Conservation (phyloP, 2,329 filamentous ascomycete species). For the Cryphonectria parasitica region DNA sequence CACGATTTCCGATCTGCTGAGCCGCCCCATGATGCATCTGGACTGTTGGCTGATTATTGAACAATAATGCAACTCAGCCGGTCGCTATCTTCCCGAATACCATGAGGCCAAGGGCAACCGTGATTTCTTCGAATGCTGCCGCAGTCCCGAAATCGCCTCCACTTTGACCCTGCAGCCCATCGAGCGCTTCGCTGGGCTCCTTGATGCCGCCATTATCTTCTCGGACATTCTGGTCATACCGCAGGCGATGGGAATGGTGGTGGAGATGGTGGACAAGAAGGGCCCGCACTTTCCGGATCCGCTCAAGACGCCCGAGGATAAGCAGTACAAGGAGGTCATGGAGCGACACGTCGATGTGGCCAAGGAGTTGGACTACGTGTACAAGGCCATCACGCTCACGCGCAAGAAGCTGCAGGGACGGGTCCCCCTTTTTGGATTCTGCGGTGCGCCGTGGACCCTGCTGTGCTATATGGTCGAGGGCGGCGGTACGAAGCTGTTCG, state of each 20-base stretch:
- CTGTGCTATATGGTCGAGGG: constrained; percentile 99
- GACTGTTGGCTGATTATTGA: constrained; percentile 26
- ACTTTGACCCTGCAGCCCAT: constrained; percentile 93
- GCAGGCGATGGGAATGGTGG: constrained; percentile 97
- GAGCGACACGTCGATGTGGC: constrained; percentile 80
- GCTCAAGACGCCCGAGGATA: constrained; percentile 76
- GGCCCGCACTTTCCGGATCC: constrained; percentile 93
- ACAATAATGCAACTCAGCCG: constrained; percentile 59
- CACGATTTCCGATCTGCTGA: constrained; percentile 23
- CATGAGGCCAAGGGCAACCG: constrained; percentile 88
- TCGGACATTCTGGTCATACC: constrained; percentile 97
- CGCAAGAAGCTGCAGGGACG: constrained; percentile 83
- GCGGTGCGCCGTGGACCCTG: constrained; percentile 94
- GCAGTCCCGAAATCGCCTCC: constrained; percentile 87
- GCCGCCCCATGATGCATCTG: constrained; percentile 24
- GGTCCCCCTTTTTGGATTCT: constrained; percentile 95
- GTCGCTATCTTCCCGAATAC: constrained; percentile 96
- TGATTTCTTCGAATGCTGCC: constrained; percentile 98
- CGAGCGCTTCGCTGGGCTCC: constrained; percentile 84
- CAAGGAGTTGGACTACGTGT: constrained; percentile 88
- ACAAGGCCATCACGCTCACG: constrained; percentile 91
- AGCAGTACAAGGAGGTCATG: constrained; percentile 80
- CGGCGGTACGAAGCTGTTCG: constrained; percentile 92
- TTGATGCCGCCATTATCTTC: constrained; percentile 98
- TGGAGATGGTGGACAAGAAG: constrained; percentile 95